A percentile compares a stretch with the other conserved stretches of the same genome.
Conservation (phyloP, 1,139 yeast species). For the Geotrichum candidum region DNA sequence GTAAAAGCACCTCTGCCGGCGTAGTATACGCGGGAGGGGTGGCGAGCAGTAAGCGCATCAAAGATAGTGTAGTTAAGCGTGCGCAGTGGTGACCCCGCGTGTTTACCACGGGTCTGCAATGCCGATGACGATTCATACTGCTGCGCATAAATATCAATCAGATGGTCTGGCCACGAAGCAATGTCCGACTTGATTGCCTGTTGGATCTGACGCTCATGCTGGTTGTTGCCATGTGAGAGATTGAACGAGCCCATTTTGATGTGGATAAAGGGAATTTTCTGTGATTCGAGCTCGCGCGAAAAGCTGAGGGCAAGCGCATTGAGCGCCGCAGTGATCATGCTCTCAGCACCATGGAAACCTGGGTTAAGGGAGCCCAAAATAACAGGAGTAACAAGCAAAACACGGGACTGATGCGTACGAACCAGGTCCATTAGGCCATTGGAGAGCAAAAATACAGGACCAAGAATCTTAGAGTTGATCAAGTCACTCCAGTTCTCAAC, state of each 20-base stretch:
- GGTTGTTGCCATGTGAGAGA: conserved; percentile 29
- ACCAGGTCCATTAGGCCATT: conserved; percentile 55
- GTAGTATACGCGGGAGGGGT: conserved; percentile 34
- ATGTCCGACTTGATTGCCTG: conserved; percentile 38
- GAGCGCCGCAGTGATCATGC: conserved; percentile 35
- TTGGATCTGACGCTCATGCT: conserved; percentile 29
- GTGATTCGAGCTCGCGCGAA: conserved; percentile 36
- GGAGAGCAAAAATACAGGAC: conserved; percentile 49
- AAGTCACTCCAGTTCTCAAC: conserved; percentile 48
- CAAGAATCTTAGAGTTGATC: conserved; percentile 42
- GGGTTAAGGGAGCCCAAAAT: conserved; percentile 38
- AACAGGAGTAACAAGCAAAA: conserved; percentile 36
- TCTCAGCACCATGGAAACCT: conserved; percentile 40
- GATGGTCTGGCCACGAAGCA: conserved; percentile 38
- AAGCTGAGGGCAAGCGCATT: conserved; percentile 36
- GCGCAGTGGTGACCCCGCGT: conserved; percentile 32
- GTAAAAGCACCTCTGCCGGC: conserved; percentile 38
- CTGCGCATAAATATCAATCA: conserved; percentile 36
- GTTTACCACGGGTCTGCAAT: conserved; percentile 30
- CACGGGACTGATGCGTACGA: conserved; percentile 41
- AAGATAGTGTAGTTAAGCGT: conserved; percentile 34
- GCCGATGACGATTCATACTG: conserved; percentile 32
- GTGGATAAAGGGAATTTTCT: conserved; percentile 30
- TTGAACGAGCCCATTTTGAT: conserved; percentile 39
- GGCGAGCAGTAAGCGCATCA: conserved; percentile 31